Evolutionary conservation across 139 green algal species (phyloP).

Genomic region (Tetraselmis chui): DNA sequence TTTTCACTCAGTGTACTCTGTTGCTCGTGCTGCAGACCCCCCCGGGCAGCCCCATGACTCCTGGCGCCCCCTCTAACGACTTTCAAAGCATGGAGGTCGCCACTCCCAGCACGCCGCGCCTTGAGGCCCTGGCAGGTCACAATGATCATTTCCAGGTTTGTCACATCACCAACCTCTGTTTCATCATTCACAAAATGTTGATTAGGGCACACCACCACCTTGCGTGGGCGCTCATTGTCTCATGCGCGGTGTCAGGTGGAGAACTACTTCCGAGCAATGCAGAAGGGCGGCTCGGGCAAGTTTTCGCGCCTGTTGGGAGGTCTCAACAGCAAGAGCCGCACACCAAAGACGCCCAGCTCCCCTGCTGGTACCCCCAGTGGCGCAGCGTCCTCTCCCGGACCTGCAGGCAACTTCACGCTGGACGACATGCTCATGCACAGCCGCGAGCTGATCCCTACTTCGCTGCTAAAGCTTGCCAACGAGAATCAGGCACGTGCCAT

Average conservation of each 20-base stretch:
- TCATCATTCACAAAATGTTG: no score
- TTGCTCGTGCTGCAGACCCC: no score
- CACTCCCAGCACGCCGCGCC: conserved; percentile 17
- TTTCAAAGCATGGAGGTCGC: conserved; percentile 4
- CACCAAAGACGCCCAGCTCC: not conserved
- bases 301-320: not conserved
- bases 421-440: conserved; percentile 29
- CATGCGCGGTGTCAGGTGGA: no score
- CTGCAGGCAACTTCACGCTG: conserved; percentile 13
- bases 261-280: not conserved
- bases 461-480: conserved; percentile 72
- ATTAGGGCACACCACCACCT: no score
- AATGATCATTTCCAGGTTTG: conserved; percentile 50
- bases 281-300: not conserved
- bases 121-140: conserved; percentile 49
- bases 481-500: conserved; percentile 74
- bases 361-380: not conserved
- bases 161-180: no score
- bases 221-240: no score
- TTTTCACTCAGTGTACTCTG: no score
- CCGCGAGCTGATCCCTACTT: conserved; percentile 80
- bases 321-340: not conserved
- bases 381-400: not conserved
- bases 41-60: not conserved
- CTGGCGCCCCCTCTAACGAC: not conserved